Base-by-base conservation (phyloP, 1,284 basidiomycete species). In the Pseudozyma sp. region DNA sequence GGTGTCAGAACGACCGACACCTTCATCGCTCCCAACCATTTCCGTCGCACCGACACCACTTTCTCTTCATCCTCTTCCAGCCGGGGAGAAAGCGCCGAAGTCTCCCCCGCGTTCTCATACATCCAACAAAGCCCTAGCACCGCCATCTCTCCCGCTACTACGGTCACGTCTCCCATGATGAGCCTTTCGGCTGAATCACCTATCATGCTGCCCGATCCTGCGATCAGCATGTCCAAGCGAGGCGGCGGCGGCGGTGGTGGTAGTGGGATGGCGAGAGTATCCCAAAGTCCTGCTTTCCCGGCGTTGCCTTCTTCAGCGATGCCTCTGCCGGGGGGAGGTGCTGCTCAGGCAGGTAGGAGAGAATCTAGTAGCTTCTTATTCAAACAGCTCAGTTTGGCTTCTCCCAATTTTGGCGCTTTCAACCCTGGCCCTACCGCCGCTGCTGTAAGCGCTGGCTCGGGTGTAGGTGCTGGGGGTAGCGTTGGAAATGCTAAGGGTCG, bases 161-260 rank as follows among this genome's bases (percentile, higher is more conserved):
- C 70, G 8, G 38, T 77, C 16, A 68, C 70, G 3, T 79, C 77
- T 10, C 77, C 77, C 12, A 71, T 79, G 71, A 79, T 79, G 77
- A 70, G 66, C 25, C 67, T 79, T 5, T 67, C 62, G 19, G 69
- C 75, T 39, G 75, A 77, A 45, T 77, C 74, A 35, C 77, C 77
- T 31, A 77, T 79, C 53, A 52, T 79, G 42, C 65, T 62, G 5
- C 60, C 64, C 25, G 74, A 62, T 10, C 57, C 73, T 7, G 64
- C 63, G 8, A 59, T 66, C 38, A 51, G 51, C 39, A 45, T 49
- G 45, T 43, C 53, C 14, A 64, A 60, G 43, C 70, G 59, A 11
- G 50, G 35, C 48, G 16, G 35, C 16, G 16, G 35, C 16, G 21
- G 42, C 13, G 47, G 47, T 49, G 16, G 47, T 49, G 25, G 47